Base-by-base conservation (phyloP, 352 stramenopile genomes). In the Pythium periplocum region DNA sequence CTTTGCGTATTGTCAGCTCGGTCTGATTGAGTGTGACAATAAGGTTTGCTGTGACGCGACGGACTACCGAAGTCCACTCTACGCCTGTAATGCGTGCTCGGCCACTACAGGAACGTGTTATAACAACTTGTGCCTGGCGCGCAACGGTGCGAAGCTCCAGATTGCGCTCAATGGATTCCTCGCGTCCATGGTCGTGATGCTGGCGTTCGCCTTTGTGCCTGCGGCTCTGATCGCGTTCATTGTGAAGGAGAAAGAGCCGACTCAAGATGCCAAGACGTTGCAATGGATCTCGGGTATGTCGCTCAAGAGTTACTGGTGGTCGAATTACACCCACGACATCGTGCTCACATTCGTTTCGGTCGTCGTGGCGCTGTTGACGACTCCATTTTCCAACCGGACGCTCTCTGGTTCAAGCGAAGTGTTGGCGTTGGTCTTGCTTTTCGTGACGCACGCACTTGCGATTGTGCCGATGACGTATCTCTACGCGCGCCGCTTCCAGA, bases 141-240 rank as follows among this genome's bases (percentile, higher is more conserved):
- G 71, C 31, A 59, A 80, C 48, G 77, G 64, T 34, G 75, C 77
- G 11, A 87, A 87, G 55, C 66, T 87, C 2, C 76, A 90, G 46
- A 67, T 68, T 37, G 75, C 69, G 39, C 55, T 90, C 26, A 90
- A 87, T 39, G 73, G 68, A 0, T 86, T 90, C 57, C 62, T 88
- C 37, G 66, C 69, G 26, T 64, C 71, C 0, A 68, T 88, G 54
- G 64, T 90, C 43, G 66, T 80, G 7, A 78, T 87, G 62, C 59
- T 90, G 33, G 80, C 75, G 35, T 87, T 88, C 36, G 70, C 80
- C 2, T 90, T 90, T 35, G 57, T 90, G 41, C 80, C 77, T 2
- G 80, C 80, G 36, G 68, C 73, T 0, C 64, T 87, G 43, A 73
- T 90, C 30, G 75, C 71, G 2, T 87, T 88, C 33, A 53, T 85